Percentiles rank a stretch among this genome's conserved stretches.
These are phyloP conservation scores for Astrothelium macrocarpum DNA, from an alignment of 495 filamentous ascomycete species.

Conservation along the genomic window DNA sequence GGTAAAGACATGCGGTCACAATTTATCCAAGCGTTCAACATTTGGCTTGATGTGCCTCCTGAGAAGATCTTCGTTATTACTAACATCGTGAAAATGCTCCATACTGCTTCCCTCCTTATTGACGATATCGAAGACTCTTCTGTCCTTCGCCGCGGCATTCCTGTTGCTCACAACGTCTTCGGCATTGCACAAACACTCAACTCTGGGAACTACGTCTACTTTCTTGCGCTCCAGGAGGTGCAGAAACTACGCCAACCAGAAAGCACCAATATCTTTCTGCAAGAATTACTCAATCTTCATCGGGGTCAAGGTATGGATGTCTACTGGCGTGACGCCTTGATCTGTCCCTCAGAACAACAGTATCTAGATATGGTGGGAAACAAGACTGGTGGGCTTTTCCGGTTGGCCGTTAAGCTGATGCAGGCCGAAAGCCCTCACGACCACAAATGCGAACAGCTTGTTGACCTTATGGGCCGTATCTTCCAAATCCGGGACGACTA, in stretches of 20 bases:
- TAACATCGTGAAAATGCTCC: constrained; percentile 86
- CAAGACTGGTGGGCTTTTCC: constrained; percentile 94
- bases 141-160: constrained; percentile 72
- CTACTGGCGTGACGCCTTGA: constrained; percentile 91
- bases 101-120: constrained; percentile 85
- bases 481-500: constrained; percentile 81
- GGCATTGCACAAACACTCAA: constrained; percentile 95
- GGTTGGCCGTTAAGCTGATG: constrained; percentile 92
- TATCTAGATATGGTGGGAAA: constrained; percentile 98
- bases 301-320: constrained; percentile 96
- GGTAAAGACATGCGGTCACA: constrained; percentile 87
- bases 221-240: constrained; percentile 66
- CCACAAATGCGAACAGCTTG: constrained; percentile 37
- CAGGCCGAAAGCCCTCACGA: constrained; percentile 53
- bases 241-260: constrained; percentile 61
- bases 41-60: constrained; percentile 77
- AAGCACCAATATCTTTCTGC: constrained; percentile 67
- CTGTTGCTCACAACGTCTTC: constrained; percentile 90
- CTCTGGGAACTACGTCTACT: constrained; percentile 94
- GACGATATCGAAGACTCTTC: constrained; percentile 71
- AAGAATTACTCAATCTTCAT: constrained; percentile 89
- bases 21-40: constrained; percentile 83
- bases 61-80: constrained; percentile 73
- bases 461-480: constrained; percentile 82
- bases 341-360: constrained; percentile 87